phyloP scores from a whole-genome alignment of 2,329 filamentous ascomycete species.

The Myriosclerotinia duriaeana region DNA sequence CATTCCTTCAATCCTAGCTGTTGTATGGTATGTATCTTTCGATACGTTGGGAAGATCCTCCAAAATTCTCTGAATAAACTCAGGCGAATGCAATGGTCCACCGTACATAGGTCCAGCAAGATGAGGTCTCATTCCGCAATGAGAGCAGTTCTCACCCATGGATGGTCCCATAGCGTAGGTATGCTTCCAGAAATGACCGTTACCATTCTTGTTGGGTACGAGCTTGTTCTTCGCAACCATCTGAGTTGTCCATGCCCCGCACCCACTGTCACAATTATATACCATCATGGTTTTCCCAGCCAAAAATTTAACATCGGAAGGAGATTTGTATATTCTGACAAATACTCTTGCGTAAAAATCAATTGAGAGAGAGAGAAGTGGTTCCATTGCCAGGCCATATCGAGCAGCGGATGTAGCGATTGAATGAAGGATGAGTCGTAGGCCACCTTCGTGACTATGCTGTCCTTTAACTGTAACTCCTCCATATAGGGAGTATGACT shows the following conservation, averaged over 20 bases:
- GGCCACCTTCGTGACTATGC: conserved; percentile 83
- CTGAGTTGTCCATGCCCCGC: conserved; percentile 88
- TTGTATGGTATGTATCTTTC: conserved; percentile 72
- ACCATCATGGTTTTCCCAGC: conserved; percentile 90
- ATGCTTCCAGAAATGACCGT: conserved; percentile 73
- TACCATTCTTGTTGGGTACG: conserved; percentile 67
- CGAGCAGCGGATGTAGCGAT: conserved; percentile 77
- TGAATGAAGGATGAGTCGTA: conserved; percentile 81
- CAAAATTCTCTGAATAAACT: conserved; percentile 79
- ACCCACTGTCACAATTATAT: conserved; percentile 87
- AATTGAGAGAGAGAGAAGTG: conserved; percentile 87
- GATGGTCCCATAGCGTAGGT: conserved; percentile 70
- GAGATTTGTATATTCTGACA: conserved; percentile 75
- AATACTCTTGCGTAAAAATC: conserved; percentile 95
- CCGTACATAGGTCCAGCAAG: conserved; percentile 93
- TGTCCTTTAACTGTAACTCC: conserved; percentile 81
- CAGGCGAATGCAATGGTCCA: conserved; percentile 79
- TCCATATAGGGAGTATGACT: conserved; percentile 90
- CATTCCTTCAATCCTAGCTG: conserved; percentile 84
- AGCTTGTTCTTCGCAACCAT: conserved; percentile 69
- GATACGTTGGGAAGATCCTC: conserved; percentile 67
- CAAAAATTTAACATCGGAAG: conserved; percentile 83
- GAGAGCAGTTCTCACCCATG: conserved; percentile 65
- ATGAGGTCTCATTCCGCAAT: conserved; percentile 86
- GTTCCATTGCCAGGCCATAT: conserved; percentile 87